Conservation (phyloP, 257 asterid genomes). For the Forsythia viridissima region DNA sequence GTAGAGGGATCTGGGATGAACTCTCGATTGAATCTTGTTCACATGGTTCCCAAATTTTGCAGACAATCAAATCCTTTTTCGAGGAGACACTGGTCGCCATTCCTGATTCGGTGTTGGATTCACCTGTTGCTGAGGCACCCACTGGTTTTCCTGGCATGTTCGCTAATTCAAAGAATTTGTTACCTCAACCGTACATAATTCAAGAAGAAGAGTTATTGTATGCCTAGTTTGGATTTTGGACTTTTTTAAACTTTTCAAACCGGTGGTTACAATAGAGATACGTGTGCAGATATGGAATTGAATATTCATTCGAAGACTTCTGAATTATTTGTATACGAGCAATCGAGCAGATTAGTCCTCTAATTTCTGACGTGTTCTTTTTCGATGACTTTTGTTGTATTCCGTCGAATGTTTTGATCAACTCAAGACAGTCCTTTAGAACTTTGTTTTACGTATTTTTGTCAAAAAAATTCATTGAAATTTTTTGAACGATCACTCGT, state of each 20-base stretch:
- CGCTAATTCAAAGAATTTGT: constrained; percentile 52
- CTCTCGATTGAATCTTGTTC: constrained; percentile 3
- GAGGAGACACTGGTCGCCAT: constrained; percentile 70
- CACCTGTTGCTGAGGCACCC: constrained; percentile 51
- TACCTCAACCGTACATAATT: constrained; percentile 62
- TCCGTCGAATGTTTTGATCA: background rate
- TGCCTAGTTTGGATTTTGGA: constrained; percentile 40
- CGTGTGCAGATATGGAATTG: background rate
- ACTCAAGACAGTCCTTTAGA: background rate
- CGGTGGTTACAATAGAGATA: background rate
- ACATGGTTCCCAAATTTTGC: constrained; percentile 28
- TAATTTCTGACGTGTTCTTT: background rate
- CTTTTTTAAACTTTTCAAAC: constrained; percentile 6
- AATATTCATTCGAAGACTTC: background rate
- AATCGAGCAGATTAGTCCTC: no score
- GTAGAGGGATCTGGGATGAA: background rate
- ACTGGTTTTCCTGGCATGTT: constrained; percentile 46
- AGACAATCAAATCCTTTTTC: constrained; percentile 68
- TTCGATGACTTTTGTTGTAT: background rate
- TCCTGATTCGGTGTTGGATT: constrained; percentile 77
- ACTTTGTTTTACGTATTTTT: no score
- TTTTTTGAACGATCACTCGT: no score
- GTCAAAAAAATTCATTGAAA: background rate
- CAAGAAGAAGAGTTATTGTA: constrained; percentile 68
- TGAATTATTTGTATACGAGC: constrained; percentile 1